A percentile compares a stretch with the other conserved stretches of the same genome.
These are phyloP conservation scores for Tillandsia leiboldiana DNA, from an alignment of 176 grass and related monocot species.

Conservation along the genomic window DNA sequence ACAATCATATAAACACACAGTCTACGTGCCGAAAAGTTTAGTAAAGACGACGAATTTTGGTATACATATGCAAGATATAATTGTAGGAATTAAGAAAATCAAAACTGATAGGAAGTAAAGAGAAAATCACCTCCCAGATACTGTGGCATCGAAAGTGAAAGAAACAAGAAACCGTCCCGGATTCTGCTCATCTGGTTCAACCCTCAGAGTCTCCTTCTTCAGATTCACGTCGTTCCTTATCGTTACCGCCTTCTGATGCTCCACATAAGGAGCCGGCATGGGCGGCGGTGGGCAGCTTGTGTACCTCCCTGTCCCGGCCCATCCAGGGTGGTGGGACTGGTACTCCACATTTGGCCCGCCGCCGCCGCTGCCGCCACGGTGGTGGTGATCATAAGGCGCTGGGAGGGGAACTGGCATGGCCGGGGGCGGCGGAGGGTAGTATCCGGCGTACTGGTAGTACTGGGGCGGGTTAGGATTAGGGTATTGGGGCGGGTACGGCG, in stretches of 20 bases:
- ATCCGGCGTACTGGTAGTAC: slow-evolving; percentile 67
- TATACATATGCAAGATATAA: too few relatives aligned
- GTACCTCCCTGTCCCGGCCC: slow-evolving; percentile 18
- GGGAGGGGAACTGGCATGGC: slow-evolving; percentile 55
- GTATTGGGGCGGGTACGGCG: slow-evolving; percentile 76
- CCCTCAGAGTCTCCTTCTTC: slow-evolving; percentile 89
- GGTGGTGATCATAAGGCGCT: slow-evolving; percentile 73
- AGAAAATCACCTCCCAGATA: slow-evolving; percentile 59
- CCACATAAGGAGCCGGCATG: slow-evolving; percentile 56
- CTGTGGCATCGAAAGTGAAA: slow-evolving; percentile 85
- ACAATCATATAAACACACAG: background rate
- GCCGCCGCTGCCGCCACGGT: slow-evolving; percentile 11
- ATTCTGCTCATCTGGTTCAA: slow-evolving; percentile 65
- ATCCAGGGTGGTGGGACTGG: slow-evolving; percentile 41
- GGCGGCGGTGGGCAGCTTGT: slow-evolving; percentile 18
- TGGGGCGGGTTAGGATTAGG: slow-evolving; percentile 66
- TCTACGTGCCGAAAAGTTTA: too few relatives aligned
- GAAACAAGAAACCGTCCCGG: slow-evolving; percentile 50
- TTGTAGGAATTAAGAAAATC: too few relatives aligned
- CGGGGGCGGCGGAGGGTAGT: slow-evolving; percentile 19
- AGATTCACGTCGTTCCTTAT: slow-evolving; percentile 92
- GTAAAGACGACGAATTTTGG: too few relatives aligned
- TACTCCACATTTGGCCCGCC: slow-evolving; percentile 26
- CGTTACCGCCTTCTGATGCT: slow-evolving; percentile 92
- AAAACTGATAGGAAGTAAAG: background rate